A percentile compares a stretch with the other conserved stretches of the same genome.
Evolutionary conservation across 192 early-diverging fungal genomes (phyloP).

Genomic region (Backusella parvicylindrica): DNA sequence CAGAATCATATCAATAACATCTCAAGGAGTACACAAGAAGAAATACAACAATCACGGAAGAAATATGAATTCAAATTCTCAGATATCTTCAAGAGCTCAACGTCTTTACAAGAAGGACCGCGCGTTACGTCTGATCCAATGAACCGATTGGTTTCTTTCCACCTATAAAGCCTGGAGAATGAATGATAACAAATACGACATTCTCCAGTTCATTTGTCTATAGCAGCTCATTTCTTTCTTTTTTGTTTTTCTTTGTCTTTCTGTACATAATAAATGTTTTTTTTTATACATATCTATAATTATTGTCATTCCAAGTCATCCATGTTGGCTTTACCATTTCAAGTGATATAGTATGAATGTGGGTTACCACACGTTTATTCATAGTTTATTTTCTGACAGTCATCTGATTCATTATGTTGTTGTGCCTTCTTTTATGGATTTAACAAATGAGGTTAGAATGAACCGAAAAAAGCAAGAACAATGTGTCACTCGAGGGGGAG

Average conservation of each 20-base stretch:
- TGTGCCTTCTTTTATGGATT: constrained; percentile 1
- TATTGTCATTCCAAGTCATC: background rate
- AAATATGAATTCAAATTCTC: background rate
- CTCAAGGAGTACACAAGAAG: background rate
- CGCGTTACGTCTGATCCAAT: background rate
- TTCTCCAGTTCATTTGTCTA: background rate
- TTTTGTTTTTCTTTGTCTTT: background rate
- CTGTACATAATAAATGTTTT: background rate
- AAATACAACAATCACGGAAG: background rate
- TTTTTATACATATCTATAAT: background rate
- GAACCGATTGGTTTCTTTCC: background rate
- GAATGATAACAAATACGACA: background rate
- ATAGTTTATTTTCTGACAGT: background rate
- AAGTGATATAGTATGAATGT: background rate
- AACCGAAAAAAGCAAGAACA: background rate
- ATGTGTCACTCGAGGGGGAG: background rate
- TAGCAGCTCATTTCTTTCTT: background rate
- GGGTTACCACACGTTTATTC: background rate
- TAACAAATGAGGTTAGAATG: background rate
- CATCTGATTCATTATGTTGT: constrained; percentile 1
- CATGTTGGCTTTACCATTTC: background rate
- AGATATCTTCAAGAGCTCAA: background rate
- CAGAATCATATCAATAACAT: background rate
- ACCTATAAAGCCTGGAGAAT: background rate
- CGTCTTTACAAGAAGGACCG: background rate